Evolutionary conservation across 345 rosid genomes (phyloP).

Genomic region (Atalantia buxifolia): DNA sequence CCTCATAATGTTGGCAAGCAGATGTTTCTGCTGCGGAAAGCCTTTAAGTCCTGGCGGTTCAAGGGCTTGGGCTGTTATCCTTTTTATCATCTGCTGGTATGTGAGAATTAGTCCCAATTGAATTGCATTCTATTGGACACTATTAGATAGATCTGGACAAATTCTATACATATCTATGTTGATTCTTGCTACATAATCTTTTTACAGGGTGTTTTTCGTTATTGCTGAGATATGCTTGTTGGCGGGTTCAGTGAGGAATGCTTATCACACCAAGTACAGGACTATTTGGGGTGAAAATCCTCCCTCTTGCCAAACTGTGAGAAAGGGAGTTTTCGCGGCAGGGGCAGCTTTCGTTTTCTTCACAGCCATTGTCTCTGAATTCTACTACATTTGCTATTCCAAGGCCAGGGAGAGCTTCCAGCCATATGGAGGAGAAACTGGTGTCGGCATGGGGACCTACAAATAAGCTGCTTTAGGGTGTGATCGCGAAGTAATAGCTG

Average conservation of each 20-base stretch:
- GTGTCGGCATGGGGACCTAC: constrained; percentile 58
- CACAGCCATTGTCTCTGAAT: constrained; percentile 66
- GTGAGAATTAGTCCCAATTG: background rate
- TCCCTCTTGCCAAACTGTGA: constrained; percentile 74
- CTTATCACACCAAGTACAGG: constrained; percentile 86
- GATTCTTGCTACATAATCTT: background rate
- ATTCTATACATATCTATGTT: background rate
- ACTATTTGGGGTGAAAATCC: constrained; percentile 55
- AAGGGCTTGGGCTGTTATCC: constrained; percentile 79
- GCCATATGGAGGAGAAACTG: constrained; percentile 44
- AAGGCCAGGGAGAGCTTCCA: constrained; percentile 62
- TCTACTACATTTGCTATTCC: constrained; percentile 69
- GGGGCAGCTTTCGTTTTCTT: constrained; percentile 86
- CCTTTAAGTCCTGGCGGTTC: constrained; percentile 78
- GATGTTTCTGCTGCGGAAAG: constrained; percentile 94
- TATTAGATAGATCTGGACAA: background rate
- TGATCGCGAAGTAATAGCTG: background rate
- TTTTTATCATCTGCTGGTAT: constrained; percentile 89
- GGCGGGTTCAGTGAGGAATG: constrained; percentile 86
- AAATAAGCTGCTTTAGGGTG: constrained; percentile 29
- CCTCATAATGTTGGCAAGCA: constrained; percentile 80
- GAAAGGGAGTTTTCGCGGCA: constrained; percentile 88
- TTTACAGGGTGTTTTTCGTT: constrained; percentile 70
- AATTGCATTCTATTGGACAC: background rate
- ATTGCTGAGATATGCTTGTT: constrained; percentile 80